Percentiles rank a stretch among this genome's conserved stretches.
Evolutionary conservation across 352 stramenopile genomes (phyloP).

Genomic region (Phytophthora agathidicida): DNA sequence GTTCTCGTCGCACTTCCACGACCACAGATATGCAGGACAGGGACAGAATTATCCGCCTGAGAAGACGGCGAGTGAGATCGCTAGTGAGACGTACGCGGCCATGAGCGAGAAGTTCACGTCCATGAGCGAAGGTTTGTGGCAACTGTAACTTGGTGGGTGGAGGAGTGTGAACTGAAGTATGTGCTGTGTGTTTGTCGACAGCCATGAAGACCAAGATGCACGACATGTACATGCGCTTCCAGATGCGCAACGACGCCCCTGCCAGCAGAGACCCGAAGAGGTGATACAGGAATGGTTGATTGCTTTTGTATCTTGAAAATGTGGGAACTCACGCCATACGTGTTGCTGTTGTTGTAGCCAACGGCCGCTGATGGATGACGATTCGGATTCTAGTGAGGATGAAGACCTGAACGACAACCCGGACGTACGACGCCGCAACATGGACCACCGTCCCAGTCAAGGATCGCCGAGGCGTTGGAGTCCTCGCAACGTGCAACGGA

Average conservation of each 20-base stretch:
- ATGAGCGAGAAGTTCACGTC: conserved; percentile 75
- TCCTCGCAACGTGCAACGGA: conserved; percentile 23
- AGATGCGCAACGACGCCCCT: conserved; percentile 63
- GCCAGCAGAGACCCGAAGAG: conserved; percentile 66
- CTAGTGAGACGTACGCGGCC: conserved; percentile 68
- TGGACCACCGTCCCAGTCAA: conserved; percentile 30
- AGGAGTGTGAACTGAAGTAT: conserved; percentile 4
- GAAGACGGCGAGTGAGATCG: conserved; percentile 74
- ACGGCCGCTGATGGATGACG: conserved; percentile 70
- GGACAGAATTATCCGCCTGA: conserved; percentile 41
- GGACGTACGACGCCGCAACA: conserved; percentile 50
- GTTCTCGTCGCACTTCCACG: conserved; percentile 74
- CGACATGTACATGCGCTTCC: conserved; percentile 86
- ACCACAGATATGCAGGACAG: conserved; percentile 21
- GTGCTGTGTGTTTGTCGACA: conserved; percentile 25
- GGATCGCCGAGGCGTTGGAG: conserved; percentile 34
- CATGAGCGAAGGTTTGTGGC: conserved; percentile 74
- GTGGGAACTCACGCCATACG: conserved; percentile 11
- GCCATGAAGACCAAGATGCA: conserved; percentile 83
- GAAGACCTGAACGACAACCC: conserved; percentile 51
- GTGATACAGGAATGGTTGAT: conserved; percentile 31
- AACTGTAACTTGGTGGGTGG: neutral
- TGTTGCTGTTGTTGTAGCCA: conserved; percentile 47
- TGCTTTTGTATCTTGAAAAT: neutral
- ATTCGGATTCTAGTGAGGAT: conserved; percentile 78